Evolutionary conservation across 2,329 filamentous ascomycete species (phyloP), one percentile per base, ranked within the genome.

Genomic region (Hypoxylon sp.): DNA sequence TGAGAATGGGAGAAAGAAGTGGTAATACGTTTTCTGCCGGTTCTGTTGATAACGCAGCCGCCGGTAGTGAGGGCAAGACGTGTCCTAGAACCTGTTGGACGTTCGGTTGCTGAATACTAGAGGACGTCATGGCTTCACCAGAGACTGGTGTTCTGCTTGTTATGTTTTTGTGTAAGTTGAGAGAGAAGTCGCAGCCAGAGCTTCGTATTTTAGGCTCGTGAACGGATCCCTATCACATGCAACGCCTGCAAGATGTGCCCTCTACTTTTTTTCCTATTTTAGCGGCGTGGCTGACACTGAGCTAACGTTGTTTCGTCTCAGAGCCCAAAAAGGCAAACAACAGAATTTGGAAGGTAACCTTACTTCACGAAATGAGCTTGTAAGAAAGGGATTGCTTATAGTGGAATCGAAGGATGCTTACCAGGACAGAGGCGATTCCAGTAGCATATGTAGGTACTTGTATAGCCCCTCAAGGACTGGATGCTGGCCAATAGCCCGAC

Each of bases 1-100:
- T 84, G 32, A 91, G 82, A 61, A 91, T 90, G 24, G 89, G 89
- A 1, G 89, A 87, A 57, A 91, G 84, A 18, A 87, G 81, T 24
- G 87, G 86, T 3, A 90, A 78, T 46, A 90, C 79, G 16, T 82
- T 82, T 28, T 82, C 79, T 11, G 88, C 82, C 1, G 88, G 87
- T 62, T 85, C 78, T 14, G 84, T 81, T 24, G 88, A 88, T 65
- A 85, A 80, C 40, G 87, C 80, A 32, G 88, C 87, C 22, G 85
- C 82, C 9, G 87, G 86, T 33, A 91, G 79, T 36, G 87, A 83
- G 7, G 86, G 84, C 48, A 91, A 81, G 60, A 91, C 80, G 49
- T 86, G 84, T 12, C 83, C 81, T 30, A 90, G 76, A 28, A 88
- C 79, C 58, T 78, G 75, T 58, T 81, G 77, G 60, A 82, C 73